phyloP scores from a whole-genome alignment of 2,329 filamentous ascomycete genomes.

The Sphaerulina populicola region DNA sequence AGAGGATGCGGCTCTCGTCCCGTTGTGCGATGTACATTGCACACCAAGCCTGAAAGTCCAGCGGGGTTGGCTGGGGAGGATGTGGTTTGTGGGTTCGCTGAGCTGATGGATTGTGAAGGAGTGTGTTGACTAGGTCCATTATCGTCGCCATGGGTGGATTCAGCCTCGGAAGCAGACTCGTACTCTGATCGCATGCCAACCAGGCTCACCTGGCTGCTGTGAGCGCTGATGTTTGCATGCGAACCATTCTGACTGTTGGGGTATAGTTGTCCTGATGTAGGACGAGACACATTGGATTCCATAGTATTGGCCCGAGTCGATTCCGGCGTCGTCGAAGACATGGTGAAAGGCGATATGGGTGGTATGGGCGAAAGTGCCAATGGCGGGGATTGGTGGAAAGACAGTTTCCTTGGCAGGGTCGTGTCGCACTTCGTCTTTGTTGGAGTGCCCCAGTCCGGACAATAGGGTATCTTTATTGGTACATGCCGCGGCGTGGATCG shows the following conservation, averaged over 20 bases:
- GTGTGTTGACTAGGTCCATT: slow-evolving; percentile 23
- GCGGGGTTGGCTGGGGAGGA: slow-evolving; percentile 41
- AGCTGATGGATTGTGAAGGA: slow-evolving; percentile 24
- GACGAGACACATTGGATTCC: slow-evolving; percentile 40
- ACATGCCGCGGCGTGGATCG: slow-evolving; percentile 37
- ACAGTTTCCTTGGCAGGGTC: slow-evolving; percentile 16
- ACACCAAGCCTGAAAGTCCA: slow-evolving; percentile 58
- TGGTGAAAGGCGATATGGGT: slow-evolving; percentile 32
- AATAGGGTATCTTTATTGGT: slow-evolving; percentile 39
- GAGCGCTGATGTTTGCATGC: slow-evolving; percentile 35
- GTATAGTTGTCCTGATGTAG: slow-evolving; percentile 38
- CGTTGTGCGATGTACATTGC: slow-evolving; percentile 70
- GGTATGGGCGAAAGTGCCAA: slow-evolving; percentile 23
- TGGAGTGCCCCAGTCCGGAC: slow-evolving; percentile 37
- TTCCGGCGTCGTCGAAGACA: slow-evolving; percentile 38
- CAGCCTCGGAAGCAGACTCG: slow-evolving; percentile 35
- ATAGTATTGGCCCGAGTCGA: slow-evolving; percentile 42
- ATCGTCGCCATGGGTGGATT: slow-evolving; percentile 24
- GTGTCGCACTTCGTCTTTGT: slow-evolving; percentile 33
- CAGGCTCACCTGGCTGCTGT: slow-evolving; percentile 42
- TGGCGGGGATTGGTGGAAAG: slow-evolving; percentile 21
- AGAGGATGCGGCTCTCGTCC: slow-evolving; percentile 83
- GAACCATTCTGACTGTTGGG: slow-evolving; percentile 31
- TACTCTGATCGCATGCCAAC: slow-evolving; percentile 36
- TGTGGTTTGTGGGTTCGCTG: slow-evolving; percentile 12